Base-by-base conservation (phyloP, 2,329 filamentous ascomycete species). In the Chaetothyriales sp. region DNA sequence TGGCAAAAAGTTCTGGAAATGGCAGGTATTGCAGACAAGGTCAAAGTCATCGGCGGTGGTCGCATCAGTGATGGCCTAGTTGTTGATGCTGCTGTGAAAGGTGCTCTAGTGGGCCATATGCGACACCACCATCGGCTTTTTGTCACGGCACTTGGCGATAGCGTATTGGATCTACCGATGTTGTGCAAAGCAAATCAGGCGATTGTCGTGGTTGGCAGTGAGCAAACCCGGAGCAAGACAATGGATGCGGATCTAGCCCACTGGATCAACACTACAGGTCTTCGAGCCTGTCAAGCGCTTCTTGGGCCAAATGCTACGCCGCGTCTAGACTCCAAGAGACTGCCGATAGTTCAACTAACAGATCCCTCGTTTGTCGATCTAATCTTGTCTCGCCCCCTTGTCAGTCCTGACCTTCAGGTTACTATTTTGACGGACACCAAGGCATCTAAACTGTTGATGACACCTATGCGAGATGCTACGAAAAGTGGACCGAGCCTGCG, bases 91-190 rank as follows among this genome's bases (percentile, higher is more conserved):
- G 57, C 54, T 0, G 63, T 75, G 18, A 84, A 83, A 61, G 71
- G 65, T 1, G 59, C 58, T 0, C 44, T 82, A 20, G 75, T 80
- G 1, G 48, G 49, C 1, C 65, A 60, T 2, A 60, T 82, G 18
- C 65, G 63, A 49, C 22, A 66, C 0, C 18, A 18, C 0, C 56
- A 71, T 43, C 2, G 64, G 0, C 45, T 70, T 25, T 62, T 70
- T 43, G 73, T 81, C 18, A 73, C 67, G 62, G 80, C 77, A 0
- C 78, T 83, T 57, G 79, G 80, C n/a, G 78, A 82, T 57, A 78
- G 79, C 56, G 69, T 69, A 0, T 54, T 81, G 5, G 81, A 83
- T 56, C 43, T 83, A 18, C 63, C 66, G 0, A 84, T 84, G 80
- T 56, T 83, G 10, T 56, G 55, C 2, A 57, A 65, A 33, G 80